Evolutionary conservation across 768 basidiomycete species (phyloP), one percentile per base, ranked within the genome.

Genomic region (Russula sp.): DNA sequence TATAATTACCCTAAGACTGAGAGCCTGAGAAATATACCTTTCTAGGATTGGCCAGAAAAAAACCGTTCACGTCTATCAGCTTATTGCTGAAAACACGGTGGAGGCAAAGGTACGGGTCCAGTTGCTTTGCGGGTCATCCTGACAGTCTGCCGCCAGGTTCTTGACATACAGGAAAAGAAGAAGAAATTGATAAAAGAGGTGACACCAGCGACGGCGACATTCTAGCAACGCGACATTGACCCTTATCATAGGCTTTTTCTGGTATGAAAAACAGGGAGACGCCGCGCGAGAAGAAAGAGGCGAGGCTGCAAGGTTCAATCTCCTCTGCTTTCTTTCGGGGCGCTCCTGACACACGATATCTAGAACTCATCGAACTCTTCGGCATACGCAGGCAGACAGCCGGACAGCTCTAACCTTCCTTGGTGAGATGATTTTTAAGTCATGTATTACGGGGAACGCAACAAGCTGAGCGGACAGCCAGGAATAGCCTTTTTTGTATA

Each of bases 71-170:
- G 91, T 94, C 20, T 94, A 93, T 70, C 93, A 94, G 69, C 76
- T 95, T 53, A 92, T 95, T 59, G 91, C 93, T 0, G 92, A 94
- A 68, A 81, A 93, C 68, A 95, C 93, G 0, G 86, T 94, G 1
- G 93, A 95, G 73, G 82, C 89, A 13, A 93, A 90, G 74, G 92
- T 86, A 68, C 8, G 66, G 63, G 9, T 35, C 31, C n/a, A 16
- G 51, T 11, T 37, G 11, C 3, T 50, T 22, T 39, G n/a, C 58
- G n/a, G 49, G 54, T 48, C 8, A 13, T 14, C 48, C 3, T 42
- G 2, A 55, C 40, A 16, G 22, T 31, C 3, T 22, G 20, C 34
- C 35, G 31, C n/a, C n/a, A 82, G 84, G 85, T 89, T 48, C 78
- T 95, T 49, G 91, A 90, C 31, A 95, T 94, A 63, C 93, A 95